Percentiles rank a stretch among this genome's conserved stretches.
phyloP scores from a whole-genome alignment of 2,329 filamentous ascomycete species.

The Akanthomyces dipterigenus region DNA sequence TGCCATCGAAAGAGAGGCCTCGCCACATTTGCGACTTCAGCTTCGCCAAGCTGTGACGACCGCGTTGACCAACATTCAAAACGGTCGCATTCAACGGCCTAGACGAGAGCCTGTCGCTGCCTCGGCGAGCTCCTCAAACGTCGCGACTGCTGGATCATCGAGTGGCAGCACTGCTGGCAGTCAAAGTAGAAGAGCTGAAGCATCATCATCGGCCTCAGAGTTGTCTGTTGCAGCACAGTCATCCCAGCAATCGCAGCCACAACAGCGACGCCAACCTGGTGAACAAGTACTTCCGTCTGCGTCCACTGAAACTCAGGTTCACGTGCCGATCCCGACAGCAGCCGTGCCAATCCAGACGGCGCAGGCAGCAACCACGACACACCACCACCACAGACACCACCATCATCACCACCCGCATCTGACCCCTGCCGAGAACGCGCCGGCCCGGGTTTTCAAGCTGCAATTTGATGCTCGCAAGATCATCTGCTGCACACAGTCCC shows the following conservation, averaged over 20 bases:
- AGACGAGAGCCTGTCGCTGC: neutral
- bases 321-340: constrained; percentile 3
- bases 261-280: constrained; percentile 8
- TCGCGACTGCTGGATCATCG: neutral
- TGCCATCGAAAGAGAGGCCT: constrained; percentile 45
- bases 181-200: neutral
- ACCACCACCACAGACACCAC: constrained; percentile 8
- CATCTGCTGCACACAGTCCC: constrained; percentile 88
- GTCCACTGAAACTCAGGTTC: neutral
- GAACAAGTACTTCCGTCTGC: neutral
- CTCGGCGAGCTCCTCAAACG: neutral
- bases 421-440: constrained; percentile 37
- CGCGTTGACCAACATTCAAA: constrained; percentile 39
- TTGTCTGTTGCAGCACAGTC: neutral
- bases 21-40: constrained; percentile 40
- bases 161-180: neutral
- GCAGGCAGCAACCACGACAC: constrained; percentile 15
- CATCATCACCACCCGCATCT: constrained; percentile 38
- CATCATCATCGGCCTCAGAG: neutral
- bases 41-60: constrained; percentile 43
- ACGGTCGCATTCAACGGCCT: neutral
- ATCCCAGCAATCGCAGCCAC: neutral
- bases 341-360: constrained; percentile 5
- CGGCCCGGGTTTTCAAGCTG: constrained; percentile 79
- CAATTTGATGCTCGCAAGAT: constrained; percentile 93